phyloP scores from a whole-genome alignment of 2,329 filamentous ascomycete genomes.

The Calycina herbarum region DNA sequence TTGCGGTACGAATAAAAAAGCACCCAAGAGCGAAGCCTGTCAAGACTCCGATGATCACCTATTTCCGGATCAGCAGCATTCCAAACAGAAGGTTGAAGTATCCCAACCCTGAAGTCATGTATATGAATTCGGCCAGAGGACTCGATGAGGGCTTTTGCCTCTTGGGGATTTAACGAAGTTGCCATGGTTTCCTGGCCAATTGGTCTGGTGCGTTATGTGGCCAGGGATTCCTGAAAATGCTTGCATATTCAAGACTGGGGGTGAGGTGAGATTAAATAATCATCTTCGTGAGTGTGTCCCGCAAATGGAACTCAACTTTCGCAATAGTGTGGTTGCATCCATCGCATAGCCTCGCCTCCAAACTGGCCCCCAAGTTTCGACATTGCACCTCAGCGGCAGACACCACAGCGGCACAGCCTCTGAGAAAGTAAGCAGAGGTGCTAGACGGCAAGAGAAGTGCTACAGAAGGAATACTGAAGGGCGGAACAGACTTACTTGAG shows the following conservation, averaged over 20 bases:
- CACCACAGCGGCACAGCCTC: no score
- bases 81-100: neutral
- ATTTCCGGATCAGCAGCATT: neutral
- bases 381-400: no score
- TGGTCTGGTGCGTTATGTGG: neutral
- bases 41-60: neutral
- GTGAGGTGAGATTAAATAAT: neutral
- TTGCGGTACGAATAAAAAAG: neutral
- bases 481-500: no score
- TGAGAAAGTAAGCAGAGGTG: no score
- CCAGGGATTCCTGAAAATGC: neutral
- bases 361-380: neutral
- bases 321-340: neutral
- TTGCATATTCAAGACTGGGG: neutral
- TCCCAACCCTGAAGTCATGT: neutral
- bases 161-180: neutral
- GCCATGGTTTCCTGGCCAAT: neutral
- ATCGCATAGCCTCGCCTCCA: neutral
- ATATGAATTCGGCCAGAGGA: neutral
- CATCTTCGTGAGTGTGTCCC: neutral
- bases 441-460: no score
- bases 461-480: no score
- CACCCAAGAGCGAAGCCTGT: neutral
- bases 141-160: neutral
- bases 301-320: neutral